Percentiles rank a stretch among this genome's conserved stretches.
Evolutionary conservation across 768 basidiomycete genomes (phyloP).

Genomic region (Tylopilus subfusipes): DNA sequence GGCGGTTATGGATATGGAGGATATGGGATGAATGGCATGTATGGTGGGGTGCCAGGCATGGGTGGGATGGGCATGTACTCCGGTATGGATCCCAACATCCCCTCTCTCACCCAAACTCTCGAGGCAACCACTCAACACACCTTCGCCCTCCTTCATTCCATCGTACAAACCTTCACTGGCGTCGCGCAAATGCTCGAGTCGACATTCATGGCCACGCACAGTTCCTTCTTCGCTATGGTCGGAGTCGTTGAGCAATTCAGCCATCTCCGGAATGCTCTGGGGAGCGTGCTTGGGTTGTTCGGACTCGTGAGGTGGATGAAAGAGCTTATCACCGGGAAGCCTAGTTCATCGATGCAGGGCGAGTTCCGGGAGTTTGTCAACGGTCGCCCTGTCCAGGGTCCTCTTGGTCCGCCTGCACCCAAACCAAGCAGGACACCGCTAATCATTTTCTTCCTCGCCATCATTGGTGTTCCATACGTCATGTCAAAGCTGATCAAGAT

Average conservation of each 20-base stretch:
- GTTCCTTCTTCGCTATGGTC: slow-evolving; percentile 94
- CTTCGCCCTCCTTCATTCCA: slow-evolving; percentile 88
- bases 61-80: slow-evolving; percentile 38
- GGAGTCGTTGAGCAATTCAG: slow-evolving; percentile 95
- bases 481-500: slow-evolving; percentile 88
- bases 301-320: slow-evolving; percentile 85
- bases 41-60: slow-evolving; percentile 38
- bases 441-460: slow-evolving; percentile 88
- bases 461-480: slow-evolving; percentile 88
- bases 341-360: slow-evolving; percentile 44
- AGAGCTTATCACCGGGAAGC: slow-evolving; percentile 51
- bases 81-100: slow-evolving; percentile 48
- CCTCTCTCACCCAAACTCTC: slow-evolving; percentile 80
- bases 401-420: slow-evolving; percentile 38
- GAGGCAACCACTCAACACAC: slow-evolving; percentile 89
- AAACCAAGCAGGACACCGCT: slow-evolving; percentile 86
- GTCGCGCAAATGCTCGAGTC: slow-evolving; percentile 97
- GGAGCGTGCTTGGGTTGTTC: slow-evolving; percentile 90
- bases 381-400: slow-evolving; percentile 55
- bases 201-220: slow-evolving; percentile 97
- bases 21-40: slow-evolving; percentile 52
- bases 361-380: slow-evolving; percentile 79
- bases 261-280: slow-evolving; percentile 86
- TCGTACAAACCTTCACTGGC: slow-evolving; percentile 93
- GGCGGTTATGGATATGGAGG: slow-evolving; percentile 41